These are phyloP conservation scores for Syzygium oleosum DNA, from an alignment of 345 rosid species.

Conservation along the genomic window DNA sequence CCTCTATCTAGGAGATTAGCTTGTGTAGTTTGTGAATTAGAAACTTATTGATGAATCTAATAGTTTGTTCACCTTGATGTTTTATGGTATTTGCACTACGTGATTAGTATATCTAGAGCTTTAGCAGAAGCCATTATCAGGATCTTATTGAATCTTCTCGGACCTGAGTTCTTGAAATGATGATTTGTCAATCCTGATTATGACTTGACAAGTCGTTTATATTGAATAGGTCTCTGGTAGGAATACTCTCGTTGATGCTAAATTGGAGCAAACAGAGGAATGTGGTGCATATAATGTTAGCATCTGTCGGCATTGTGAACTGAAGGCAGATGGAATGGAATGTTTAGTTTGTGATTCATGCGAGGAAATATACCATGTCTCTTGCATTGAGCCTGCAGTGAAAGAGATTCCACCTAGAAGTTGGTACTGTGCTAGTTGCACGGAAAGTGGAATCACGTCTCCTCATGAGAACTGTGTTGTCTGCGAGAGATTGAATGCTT, in stretches of 20 bases:
- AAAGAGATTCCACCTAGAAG: constrained; percentile 47
- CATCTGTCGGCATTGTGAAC: constrained; percentile 57
- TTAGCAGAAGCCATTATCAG: not conserved
- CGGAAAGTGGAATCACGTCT: constrained; percentile 43
- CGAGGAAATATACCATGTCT: constrained; percentile 72
- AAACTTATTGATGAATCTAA: not conserved
- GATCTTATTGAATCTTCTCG: not conserved
- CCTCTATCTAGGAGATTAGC: not conserved
- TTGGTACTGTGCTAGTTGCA: constrained; percentile 79
- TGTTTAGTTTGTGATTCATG: constrained; percentile 87
- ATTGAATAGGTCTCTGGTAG: constrained; percentile 18
- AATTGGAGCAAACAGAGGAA: constrained; percentile 32
- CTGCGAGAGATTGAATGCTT: constrained; percentile 55
- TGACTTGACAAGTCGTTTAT: not conserved
- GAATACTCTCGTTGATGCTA: constrained; percentile 30
- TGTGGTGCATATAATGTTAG: constrained; percentile 22
- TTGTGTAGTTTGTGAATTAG: not conserved
- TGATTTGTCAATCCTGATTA: not conserved
- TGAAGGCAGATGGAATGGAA: constrained; percentile 50
- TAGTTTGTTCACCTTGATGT: not conserved
- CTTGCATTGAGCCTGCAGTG: constrained; percentile 69
- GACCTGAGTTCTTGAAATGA: not conserved
- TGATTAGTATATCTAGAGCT: not conserved
- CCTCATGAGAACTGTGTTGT: constrained; percentile 68
- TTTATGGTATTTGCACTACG: not conserved